phyloP scores from a whole-genome alignment of 176 grass and related monocot species.

The Pontederia crassipes region DNA sequence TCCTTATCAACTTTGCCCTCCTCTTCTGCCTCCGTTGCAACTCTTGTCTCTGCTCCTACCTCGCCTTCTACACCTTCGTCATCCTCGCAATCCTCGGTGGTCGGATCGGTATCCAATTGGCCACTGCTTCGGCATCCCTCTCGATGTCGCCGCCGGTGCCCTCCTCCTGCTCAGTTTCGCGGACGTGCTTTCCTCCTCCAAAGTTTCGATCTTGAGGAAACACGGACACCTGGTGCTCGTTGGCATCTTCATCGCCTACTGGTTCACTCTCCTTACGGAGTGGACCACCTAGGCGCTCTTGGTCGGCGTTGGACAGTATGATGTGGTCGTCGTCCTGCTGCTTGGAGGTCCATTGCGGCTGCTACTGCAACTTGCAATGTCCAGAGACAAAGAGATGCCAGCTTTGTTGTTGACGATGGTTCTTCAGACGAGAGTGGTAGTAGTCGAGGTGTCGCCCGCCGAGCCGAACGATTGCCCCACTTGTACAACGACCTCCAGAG shows the following conservation, averaged over 20 bases:
- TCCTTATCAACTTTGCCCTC: slow-evolving; percentile 66
- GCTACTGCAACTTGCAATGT: slow-evolving; percentile 67
- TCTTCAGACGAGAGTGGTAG: slow-evolving; percentile 22
- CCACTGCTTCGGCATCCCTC: slow-evolving; percentile 48
- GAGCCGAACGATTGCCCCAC: slow-evolving; percentile 31
- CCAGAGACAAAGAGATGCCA: slow-evolving; percentile 82
- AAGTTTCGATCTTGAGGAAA: slow-evolving; percentile 70
- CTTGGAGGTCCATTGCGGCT: slow-evolving; percentile 66
- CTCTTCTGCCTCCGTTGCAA: slow-evolving; percentile 90
- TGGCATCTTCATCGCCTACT: slow-evolving; percentile 78
- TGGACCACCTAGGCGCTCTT: slow-evolving; percentile 95
- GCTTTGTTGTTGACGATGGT: slow-evolving; percentile 36
- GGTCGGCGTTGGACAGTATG: slow-evolving; percentile 83
- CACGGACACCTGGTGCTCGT: slow-evolving; percentile 63
- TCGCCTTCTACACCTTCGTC: slow-evolving; percentile 63
- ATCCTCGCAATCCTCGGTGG: slow-evolving; percentile 65
- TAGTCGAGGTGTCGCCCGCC: slow-evolving; percentile 8
- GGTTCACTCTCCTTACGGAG: slow-evolving; percentile 86
- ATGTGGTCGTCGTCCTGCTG: slow-evolving; percentile 74
- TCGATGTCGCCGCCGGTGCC: slow-evolving; percentile 59
- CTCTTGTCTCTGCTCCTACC: slow-evolving; percentile 61
- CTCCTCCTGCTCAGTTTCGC: slow-evolving; percentile 70
- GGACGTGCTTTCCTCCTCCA: slow-evolving; percentile 40
- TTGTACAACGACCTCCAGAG: slow-evolving; percentile 22
- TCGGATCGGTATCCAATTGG: slow-evolving; percentile 47